A percentile compares a stretch with the other conserved stretches of the same genome.
These are phyloP conservation scores for Crotalaria pallida DNA, from an alignment of 306 rosid genomes.

Conservation along the genomic window DNA sequence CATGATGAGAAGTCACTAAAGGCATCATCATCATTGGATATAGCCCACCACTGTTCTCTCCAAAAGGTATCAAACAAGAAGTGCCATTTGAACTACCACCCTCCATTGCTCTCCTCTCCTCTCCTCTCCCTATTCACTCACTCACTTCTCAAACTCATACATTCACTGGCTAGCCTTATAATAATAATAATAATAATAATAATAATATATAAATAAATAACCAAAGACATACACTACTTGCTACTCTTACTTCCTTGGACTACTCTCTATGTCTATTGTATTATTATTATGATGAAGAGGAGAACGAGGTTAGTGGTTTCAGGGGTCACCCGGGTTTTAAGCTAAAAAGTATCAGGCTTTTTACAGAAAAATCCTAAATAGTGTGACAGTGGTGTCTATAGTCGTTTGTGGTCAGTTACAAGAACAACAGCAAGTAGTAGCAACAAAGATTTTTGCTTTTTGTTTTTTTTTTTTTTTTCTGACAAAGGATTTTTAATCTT, in stretches of 20 bases:
- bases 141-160: background rate
- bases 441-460: background rate
- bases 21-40: constrained; percentile 79
- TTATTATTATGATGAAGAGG: no score
- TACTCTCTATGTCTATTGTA: background rate
- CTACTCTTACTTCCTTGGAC: background rate
- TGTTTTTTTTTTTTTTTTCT: constrained; percentile 24
- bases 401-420: constrained; percentile 19
- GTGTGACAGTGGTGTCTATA: constrained; percentile 29
- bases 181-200: no score
- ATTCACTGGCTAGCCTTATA: no score
- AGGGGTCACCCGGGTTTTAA: constrained; percentile 82
- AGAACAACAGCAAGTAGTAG: constrained; percentile 16
- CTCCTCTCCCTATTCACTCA: background rate
- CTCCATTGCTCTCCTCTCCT: no score
- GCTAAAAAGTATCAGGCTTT: constrained; percentile 68
- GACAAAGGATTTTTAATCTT: constrained; percentile 29
- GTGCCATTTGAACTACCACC: constrained; percentile 40
- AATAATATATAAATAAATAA: background rate
- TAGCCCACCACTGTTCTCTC: constrained; percentile 58
- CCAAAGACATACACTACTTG: background rate
- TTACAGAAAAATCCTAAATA: constrained; percentile 55
- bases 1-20: constrained; percentile 49
- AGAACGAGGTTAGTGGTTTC: no score
- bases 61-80: constrained; percentile 56